These are phyloP conservation scores for Butyriboletus appendiculatus DNA, from an alignment of 1,284 basidiomycete genomes.

Conservation along the genomic window DNA sequence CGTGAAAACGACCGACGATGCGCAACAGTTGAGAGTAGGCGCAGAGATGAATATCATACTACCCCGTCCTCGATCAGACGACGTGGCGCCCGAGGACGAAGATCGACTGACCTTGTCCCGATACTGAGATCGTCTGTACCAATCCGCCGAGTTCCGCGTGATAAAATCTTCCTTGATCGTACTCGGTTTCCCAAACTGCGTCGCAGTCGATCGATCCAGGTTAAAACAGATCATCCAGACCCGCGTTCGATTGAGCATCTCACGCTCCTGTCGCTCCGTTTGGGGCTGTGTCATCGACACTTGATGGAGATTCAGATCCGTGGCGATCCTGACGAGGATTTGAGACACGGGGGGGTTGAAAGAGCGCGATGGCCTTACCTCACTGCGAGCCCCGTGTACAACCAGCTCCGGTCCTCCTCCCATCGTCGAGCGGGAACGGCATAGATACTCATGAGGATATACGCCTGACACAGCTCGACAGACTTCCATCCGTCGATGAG, in stretches of 20 bases:
- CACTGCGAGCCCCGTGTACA: constrained; percentile 80
- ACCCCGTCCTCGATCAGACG: not conserved
- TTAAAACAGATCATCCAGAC: constrained; percentile 90
- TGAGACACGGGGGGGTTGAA: not conserved
- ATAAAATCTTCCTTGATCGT: constrained; percentile 86
- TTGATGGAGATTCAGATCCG: constrained; percentile 83
- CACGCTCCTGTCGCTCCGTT: constrained; percentile 71
- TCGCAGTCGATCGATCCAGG: constrained; percentile 78
- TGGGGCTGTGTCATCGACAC: constrained; percentile 57
- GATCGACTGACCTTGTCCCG: constrained; percentile 47
- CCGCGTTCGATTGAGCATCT: constrained; percentile 77
- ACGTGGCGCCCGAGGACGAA: too few relatives aligned
- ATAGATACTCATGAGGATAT: constrained; percentile 77
- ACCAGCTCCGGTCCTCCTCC: constrained; percentile 83
- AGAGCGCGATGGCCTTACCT: constrained; percentile 42
- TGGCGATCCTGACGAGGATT: constrained; percentile 59
- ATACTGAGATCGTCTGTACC: constrained; percentile 71
- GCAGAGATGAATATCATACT: constrained; percentile 77
- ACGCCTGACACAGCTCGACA: constrained; percentile 58
- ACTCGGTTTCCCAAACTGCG: constrained; percentile 85
- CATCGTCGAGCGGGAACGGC: constrained; percentile 75
- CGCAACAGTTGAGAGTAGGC: constrained; percentile 69
- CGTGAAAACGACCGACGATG: constrained; percentile 73
- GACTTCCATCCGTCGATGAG: constrained; percentile 81
- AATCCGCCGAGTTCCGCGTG: constrained; percentile 70